Conservation (phyloP, 2,329 filamentous ascomycete species). For the Teratosphaeria epicoccoides region DNA sequence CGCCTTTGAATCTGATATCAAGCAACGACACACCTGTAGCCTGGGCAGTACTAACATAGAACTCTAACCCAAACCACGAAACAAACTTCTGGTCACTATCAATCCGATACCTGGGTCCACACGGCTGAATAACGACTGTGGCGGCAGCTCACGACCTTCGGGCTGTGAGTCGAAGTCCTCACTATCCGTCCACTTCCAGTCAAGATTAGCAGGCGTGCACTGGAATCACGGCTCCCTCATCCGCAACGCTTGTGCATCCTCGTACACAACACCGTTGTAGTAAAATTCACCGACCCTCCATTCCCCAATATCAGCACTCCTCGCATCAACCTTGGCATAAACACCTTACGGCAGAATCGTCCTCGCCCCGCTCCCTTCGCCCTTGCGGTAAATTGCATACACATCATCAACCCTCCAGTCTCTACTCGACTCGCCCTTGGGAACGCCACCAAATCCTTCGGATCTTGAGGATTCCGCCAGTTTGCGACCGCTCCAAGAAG, state of each 20-base stretch:
- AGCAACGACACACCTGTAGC: constrained; percentile 38
- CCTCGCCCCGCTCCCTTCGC: constrained; percentile 31
- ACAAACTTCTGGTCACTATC: constrained; percentile 39
- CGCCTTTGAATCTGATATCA: constrained; percentile 42
- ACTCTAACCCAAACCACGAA: constrained; percentile 44
- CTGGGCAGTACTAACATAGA: constrained; percentile 39
- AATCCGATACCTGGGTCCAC: constrained; percentile 31
- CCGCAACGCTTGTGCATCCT: constrained; percentile 39
- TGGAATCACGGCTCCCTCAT: constrained; percentile 33
- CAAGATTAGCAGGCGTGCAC: constrained; percentile 38
- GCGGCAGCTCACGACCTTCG: constrained; percentile 44
- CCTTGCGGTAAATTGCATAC: constrained; percentile 37
- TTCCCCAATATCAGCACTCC: constrained; percentile 38
- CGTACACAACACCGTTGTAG: constrained; percentile 45
- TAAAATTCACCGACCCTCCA: constrained; percentile 43
- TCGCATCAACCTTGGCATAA: constrained; percentile 36
- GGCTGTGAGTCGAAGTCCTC: constrained; percentile 33
- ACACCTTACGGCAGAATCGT: constrained; percentile 40
- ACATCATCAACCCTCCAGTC: constrained; percentile 34
- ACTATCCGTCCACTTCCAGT: constrained; percentile 40
- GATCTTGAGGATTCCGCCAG: constrained; percentile 31
- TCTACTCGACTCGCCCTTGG: constrained; percentile 35
- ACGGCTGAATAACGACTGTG: constrained; percentile 28
- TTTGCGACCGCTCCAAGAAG: constrained; percentile 33
- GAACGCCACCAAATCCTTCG: constrained; percentile 23